Evolutionary conservation across 345 rosid species (phyloP).

Genomic region (Camelina laxa): DNA sequence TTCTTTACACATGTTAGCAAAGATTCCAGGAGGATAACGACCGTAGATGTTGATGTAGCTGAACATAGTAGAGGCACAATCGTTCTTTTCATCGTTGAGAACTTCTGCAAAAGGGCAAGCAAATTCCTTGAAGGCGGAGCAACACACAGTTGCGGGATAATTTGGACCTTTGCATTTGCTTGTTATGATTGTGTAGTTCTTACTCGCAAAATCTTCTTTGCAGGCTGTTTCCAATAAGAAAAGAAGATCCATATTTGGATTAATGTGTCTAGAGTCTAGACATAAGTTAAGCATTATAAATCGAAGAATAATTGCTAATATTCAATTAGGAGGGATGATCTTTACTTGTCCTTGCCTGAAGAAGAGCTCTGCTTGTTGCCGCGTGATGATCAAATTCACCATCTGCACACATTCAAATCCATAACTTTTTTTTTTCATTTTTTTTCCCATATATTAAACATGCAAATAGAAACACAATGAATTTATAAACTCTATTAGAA

Average conservation of each 20-base stretch:
- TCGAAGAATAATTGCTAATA: not conserved
- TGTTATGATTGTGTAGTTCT: constrained; percentile 72
- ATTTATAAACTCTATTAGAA: not conserved
- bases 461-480: not conserved
- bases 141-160: constrained; percentile 56
- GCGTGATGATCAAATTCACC: constrained; percentile 47
- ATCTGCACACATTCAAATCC: constrained; percentile 50
- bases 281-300: too few species aligned
- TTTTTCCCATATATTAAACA: not conserved
- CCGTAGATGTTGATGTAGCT: constrained; percentile 77
- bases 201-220: constrained; percentile 53
- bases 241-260: not conserved
- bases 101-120: constrained; percentile 57
- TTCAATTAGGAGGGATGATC: not conserved
- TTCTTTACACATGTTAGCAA: constrained; percentile 62
- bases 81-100: constrained; percentile 53
- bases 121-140: constrained; percentile 58
- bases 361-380: constrained; percentile 62
- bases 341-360: constrained; percentile 59
- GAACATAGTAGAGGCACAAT: constrained; percentile 75
- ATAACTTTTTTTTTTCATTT: not conserved
- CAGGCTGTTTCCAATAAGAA: constrained; percentile 46
- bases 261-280: not conserved
- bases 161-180: constrained; percentile 74
- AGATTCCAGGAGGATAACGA: constrained; percentile 78